phyloP scores from a whole-genome alignment of 2,329 filamentous ascomycete genomes.

The Colletotrichum echinochloae region DNA sequence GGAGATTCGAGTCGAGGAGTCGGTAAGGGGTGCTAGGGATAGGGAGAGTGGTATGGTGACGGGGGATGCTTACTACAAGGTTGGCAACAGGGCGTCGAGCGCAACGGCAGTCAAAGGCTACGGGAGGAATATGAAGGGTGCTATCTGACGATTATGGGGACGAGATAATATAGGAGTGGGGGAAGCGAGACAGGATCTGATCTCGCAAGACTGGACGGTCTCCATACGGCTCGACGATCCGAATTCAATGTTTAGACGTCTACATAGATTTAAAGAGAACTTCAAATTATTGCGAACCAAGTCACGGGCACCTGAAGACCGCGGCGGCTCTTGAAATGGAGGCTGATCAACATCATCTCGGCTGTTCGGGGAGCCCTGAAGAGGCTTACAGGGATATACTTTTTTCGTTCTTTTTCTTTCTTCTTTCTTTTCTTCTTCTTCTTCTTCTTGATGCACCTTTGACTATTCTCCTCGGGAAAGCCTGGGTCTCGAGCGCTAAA shows the following conservation, averaged over 20 bases:
- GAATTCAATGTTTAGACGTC: background rate
- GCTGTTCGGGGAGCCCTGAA: background rate
- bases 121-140: background rate
- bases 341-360: background rate
- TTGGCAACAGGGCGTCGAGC: background rate
- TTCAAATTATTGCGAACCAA: background rate
- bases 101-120: constrained; percentile 5
- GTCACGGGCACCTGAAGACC: background rate
- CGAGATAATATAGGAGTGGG: background rate
- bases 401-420: too few species aligned
- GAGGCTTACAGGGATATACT: background rate
- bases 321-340: background rate
- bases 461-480: accelerated
- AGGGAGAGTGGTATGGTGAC: constrained; percentile 12
- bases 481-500: too few species aligned
- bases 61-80: constrained; percentile 12
- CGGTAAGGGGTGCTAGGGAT: background rate
- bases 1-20: constrained; percentile 32
- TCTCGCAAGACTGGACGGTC: background rate
- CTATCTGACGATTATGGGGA: background rate
- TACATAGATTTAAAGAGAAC: background rate
- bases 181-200: background rate
- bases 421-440: too few species aligned
- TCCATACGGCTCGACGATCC: background rate
- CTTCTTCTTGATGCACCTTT: background rate